Base-by-base conservation (phyloP, 1,284 basidiomycete species). In the Moesziomyces sp. region DNA sequence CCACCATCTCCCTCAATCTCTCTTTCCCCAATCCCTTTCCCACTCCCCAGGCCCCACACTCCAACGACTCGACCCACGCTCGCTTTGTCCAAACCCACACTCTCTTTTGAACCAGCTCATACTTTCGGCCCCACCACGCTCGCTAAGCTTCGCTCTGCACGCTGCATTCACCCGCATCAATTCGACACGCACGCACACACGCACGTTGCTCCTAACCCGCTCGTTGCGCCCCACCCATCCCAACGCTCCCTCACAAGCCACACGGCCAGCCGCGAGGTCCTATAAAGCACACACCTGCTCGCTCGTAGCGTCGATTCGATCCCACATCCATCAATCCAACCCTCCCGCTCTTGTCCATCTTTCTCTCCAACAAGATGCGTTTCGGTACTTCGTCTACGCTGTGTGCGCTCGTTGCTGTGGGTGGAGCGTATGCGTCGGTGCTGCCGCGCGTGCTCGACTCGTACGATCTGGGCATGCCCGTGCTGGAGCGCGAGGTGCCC, bases 401-500 rank as follows among this genome's bases (percentile, higher is more conserved):
- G 26, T 56, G 64, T n/a, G 56, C 67, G 38, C 46, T 74, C 13
- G 44, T 70, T 34, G 59, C 72, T 50, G 16, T 70, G 23, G 59
- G 67, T 46, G 46, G 48, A 21, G 67, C 50, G 7, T 66, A 67
- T 5, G 72, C 67, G 19, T 74, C 72, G 55, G 66, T 63, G 14
- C 59, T 74, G 6, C 72, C 72, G 10, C 58, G 62, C 18, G 34
- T 70, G 6, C 59, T 74, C 21, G 60, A 59, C 56, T 26, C 44
- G 19, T 70, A 66, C 51, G 72, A 74, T 16, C 72, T 74, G 23
- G 66, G 52, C 19, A 52, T 57, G 44, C 72, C 67, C 46, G 51
- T 73, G n/a, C 30, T 68, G 18, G 65, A 64, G 44, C 71, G 71
- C 11, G 72, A 70, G 16, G 72, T 74, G 5, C 55, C 55, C 8